Conservation (phyloP, 768 basidiomycete species). For the Tubosaeta brunneosetosa region DNA sequence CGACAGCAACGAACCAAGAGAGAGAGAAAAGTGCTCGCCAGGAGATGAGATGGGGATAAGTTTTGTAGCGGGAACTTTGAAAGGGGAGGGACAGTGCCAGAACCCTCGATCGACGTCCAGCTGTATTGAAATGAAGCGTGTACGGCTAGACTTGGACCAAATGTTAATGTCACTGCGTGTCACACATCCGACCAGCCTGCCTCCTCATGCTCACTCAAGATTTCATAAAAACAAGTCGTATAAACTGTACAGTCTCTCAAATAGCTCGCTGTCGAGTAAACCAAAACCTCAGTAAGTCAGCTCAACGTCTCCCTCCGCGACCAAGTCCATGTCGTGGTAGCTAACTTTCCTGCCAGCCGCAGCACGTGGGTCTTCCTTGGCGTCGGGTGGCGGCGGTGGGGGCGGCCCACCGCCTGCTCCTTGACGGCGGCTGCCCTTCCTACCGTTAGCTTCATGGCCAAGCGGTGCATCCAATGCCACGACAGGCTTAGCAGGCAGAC, state of each 20-base stretch:
- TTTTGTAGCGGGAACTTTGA: constrained; percentile 13
- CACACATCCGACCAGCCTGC: constrained; percentile 15
- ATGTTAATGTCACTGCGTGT: constrained; percentile 27
- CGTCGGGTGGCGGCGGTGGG: constrained; percentile 81
- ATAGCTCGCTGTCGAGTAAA: constrained; percentile 19
- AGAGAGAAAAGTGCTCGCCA: constrained; percentile 22
- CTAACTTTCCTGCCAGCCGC: constrained; percentile 85
- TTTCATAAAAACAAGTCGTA: constrained; percentile 25
- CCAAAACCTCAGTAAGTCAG: constrained; percentile 36
- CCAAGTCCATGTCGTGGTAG: constrained; percentile 94
- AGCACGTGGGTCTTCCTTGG: constrained; percentile 89
- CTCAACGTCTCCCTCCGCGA: constrained; percentile 75
- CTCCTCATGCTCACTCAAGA: constrained; percentile 27
- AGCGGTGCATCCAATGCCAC: constrained; percentile 52
- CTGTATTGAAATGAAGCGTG: constrained; percentile 18
- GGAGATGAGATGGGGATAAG: constrained; percentile 19
- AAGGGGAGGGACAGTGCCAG: neutral
- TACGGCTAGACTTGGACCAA: constrained; percentile 5
- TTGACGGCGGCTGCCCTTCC: constrained; percentile 37
- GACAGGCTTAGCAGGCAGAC: constrained; percentile 75
- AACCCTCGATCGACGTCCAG: constrained; percentile 28
- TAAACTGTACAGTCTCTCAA: constrained; percentile 14
- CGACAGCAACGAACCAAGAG: constrained; percentile 9
- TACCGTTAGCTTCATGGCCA: constrained; percentile 29
- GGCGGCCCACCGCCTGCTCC: constrained; percentile 47